A percentile compares a stretch with the other conserved stretches of the same genome.
Conservation (phyloP, 2,329 filamentous ascomycete genomes). For the Paracamarosporium sp. region DNA sequence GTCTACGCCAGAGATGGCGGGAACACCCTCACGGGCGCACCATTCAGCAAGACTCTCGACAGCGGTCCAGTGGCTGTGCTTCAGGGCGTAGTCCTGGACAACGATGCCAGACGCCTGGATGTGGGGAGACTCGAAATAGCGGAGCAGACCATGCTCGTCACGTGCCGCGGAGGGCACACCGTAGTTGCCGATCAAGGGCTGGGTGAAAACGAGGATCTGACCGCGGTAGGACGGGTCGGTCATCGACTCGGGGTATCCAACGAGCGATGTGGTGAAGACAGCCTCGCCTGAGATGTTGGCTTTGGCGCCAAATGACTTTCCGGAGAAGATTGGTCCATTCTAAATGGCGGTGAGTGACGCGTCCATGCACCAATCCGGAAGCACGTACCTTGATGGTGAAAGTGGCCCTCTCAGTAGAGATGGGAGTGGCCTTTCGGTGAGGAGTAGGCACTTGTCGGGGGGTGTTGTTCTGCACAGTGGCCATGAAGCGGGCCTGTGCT, state of each 20-base stretch:
- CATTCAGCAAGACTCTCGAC: slow-evolving; percentile 92
- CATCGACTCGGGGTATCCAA: slow-evolving; percentile 93
- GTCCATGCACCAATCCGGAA: slow-evolving; percentile 9
- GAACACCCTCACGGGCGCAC: slow-evolving; percentile 95
- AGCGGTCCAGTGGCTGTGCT: slow-evolving; percentile 98
- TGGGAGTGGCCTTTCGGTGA: slow-evolving; percentile 68
- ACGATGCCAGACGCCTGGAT: slow-evolving; percentile 96
- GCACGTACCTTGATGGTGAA: slow-evolving; percentile 87
- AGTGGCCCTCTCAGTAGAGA: slow-evolving; percentile 80
- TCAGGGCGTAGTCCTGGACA: slow-evolving; percentile 89
- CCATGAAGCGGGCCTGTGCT: slow-evolving; percentile 61
- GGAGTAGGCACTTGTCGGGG: slow-evolving; percentile 70
- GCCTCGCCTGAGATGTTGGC: slow-evolving; percentile 97
- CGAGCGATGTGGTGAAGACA: slow-evolving; percentile 96
- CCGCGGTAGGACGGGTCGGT: slow-evolving; percentile 75
- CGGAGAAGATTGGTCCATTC: slow-evolving; percentile 95
- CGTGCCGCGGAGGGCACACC: slow-evolving; percentile 87
- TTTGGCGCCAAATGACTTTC: slow-evolving; percentile 95
- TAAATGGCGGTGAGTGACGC: slow-evolving; percentile 51
- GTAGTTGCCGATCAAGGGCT: slow-evolving; percentile 98
- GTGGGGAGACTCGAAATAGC: slow-evolving; percentile 98
- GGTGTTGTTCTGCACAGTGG: slow-evolving; percentile 73
- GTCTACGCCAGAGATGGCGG: slow-evolving; percentile 95
- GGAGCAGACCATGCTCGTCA: slow-evolving; percentile 88
- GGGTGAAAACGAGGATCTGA: slow-evolving; percentile 98